Conservation (phyloP, 306 rosid genomes). For the Vigna angularis region DNA sequence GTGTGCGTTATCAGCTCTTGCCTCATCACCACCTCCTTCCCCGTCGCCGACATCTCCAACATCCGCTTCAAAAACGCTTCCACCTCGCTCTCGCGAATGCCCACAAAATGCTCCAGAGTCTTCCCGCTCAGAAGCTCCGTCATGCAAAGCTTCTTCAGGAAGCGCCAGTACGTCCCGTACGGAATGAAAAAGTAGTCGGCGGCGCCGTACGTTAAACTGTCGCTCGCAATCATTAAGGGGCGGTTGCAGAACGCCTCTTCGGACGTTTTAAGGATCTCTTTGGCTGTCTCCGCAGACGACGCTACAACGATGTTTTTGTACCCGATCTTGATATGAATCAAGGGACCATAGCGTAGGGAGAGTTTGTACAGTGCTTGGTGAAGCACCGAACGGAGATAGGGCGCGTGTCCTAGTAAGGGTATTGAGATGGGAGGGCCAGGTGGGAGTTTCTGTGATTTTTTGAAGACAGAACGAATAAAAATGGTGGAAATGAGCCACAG, state of each 20-base stretch:
- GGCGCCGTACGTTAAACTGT: not conserved
- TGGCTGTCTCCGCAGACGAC: not conserved
- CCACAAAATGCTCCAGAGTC: not conserved
- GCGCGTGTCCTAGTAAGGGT: not conserved
- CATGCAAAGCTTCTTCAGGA: constrained; percentile 13
- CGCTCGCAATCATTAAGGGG: not conserved
- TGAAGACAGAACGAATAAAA: not conserved
- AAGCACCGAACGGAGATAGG: not conserved
- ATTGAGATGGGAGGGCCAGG: not conserved
- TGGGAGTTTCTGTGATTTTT: not conserved
- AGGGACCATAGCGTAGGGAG: not conserved
- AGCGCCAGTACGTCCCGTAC: not conserved
- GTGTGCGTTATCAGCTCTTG: not conserved
- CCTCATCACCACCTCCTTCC: not conserved
- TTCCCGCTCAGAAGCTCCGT: constrained; percentile 4
- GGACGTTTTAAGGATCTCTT: constrained; percentile 8
- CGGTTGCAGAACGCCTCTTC: constrained; percentile 1
- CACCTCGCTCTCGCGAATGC: not conserved
- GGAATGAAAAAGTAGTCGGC: not conserved
- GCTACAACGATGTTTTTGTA: not conserved
- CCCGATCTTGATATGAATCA: not conserved
- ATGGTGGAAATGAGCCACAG: not conserved
- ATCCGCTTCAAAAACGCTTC: not conserved
- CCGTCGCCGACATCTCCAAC: not conserved
- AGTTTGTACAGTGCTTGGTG: constrained; percentile 5